Evolutionary conservation across 495 filamentous ascomycete genomes (phyloP).

Genomic region (Sphaerosporella brunnea): DNA sequence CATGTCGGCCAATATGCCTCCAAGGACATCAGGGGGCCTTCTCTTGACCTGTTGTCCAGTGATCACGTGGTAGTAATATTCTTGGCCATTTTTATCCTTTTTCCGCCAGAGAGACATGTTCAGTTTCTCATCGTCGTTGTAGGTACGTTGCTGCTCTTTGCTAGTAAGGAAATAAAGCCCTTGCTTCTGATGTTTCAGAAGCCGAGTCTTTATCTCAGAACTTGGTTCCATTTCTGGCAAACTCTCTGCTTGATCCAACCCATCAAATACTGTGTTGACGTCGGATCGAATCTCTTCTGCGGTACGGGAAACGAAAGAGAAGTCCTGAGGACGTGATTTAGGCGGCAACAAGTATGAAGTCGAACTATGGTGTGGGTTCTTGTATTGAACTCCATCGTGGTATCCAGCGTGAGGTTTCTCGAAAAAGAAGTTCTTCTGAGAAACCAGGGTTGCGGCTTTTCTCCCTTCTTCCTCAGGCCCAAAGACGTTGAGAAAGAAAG

Average conservation of each 20-base stretch:
- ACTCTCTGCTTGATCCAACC: slow-evolving; percentile 51
- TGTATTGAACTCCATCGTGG: slow-evolving; percentile 10
- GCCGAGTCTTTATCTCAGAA: slow-evolving; percentile 41
- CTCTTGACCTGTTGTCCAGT: slow-evolving; percentile 45
- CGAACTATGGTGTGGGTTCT: slow-evolving; percentile 7
- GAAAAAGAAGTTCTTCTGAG: slow-evolving; percentile 14
- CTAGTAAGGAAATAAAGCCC: slow-evolving; percentile 72
- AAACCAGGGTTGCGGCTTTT: slow-evolving; percentile 45
- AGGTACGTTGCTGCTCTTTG: slow-evolving; percentile 50
- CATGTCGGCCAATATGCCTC: slow-evolving; percentile 91
- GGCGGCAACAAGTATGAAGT: not conserved
- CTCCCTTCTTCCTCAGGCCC: slow-evolving; percentile 49
- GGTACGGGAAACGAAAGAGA: slow-evolving; percentile 38
- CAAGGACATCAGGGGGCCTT: slow-evolving; percentile 53
- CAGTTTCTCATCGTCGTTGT: slow-evolving; percentile 30
- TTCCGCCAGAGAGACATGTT: slow-evolving; percentile 54
- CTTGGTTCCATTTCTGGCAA: slow-evolving; percentile 58
- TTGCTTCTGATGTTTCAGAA: slow-evolving; percentile 82
- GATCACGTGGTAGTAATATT: slow-evolving; percentile 61
- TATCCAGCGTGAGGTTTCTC: slow-evolving; percentile 9
- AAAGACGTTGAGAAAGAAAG: slow-evolving; percentile 57
- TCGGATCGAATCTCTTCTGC: slow-evolving; percentile 71
- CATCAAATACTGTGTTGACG: slow-evolving; percentile 74
- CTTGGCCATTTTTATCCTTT: slow-evolving; percentile 36
- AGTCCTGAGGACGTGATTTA: slow-evolving; percentile 12